phyloP scores from a whole-genome alignment of 768 basidiomycete species.

The Mycena belliarum region DNA sequence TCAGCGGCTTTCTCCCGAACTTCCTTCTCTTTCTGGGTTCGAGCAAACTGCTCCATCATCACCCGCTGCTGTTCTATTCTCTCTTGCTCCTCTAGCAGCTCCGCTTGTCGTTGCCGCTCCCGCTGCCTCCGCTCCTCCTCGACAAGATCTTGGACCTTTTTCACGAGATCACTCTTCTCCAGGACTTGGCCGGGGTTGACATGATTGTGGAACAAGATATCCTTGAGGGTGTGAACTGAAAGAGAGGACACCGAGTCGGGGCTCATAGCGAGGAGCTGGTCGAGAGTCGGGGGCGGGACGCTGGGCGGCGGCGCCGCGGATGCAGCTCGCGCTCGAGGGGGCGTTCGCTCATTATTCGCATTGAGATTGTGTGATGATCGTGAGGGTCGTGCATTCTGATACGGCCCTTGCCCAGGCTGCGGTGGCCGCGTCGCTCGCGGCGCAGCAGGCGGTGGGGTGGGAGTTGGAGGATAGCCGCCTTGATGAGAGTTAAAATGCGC shows the following conservation, averaged over 20 bases:
- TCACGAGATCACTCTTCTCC: slow-evolving; percentile 87
- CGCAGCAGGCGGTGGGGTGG: slow-evolving; percentile 13
- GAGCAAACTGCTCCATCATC: slow-evolving; percentile 35
- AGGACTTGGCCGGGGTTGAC: slow-evolving; percentile 75
- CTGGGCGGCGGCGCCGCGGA: slow-evolving; percentile 38
- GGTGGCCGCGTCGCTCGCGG: slow-evolving; percentile 12
- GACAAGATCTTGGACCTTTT: slow-evolving; percentile 62
- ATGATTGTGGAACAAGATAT: slow-evolving; percentile 78
- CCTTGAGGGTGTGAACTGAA: slow-evolving; percentile 74
- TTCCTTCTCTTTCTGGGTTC: slow-evolving; percentile 33
- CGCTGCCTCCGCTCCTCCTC: slow-evolving; percentile 63
- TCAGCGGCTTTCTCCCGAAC: slow-evolving; percentile 28
- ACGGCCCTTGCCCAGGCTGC: slow-evolving; percentile 9
- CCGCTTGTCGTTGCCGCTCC: slow-evolving; percentile 46
- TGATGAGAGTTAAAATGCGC: slow-evolving; percentile 22
- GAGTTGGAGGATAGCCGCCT: slow-evolving; percentile 15
- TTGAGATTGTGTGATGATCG: slow-evolving; percentile 26
- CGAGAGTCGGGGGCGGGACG: slow-evolving; percentile 59
- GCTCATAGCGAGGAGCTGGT: slow-evolving; percentile 66
- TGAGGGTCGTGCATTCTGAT: slow-evolving; percentile 22
- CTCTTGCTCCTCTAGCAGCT: slow-evolving; percentile 47
- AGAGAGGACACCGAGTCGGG: slow-evolving; percentile 57
- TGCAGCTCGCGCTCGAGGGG: slow-evolving; percentile 45
- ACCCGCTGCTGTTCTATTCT: slow-evolving; percentile 38
- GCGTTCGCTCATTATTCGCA: slow-evolving; percentile 11